These are phyloP conservation scores for Scedosporium apiospermum DNA, from an alignment of 2,329 filamentous ascomycete species.

Conservation along the genomic window DNA sequence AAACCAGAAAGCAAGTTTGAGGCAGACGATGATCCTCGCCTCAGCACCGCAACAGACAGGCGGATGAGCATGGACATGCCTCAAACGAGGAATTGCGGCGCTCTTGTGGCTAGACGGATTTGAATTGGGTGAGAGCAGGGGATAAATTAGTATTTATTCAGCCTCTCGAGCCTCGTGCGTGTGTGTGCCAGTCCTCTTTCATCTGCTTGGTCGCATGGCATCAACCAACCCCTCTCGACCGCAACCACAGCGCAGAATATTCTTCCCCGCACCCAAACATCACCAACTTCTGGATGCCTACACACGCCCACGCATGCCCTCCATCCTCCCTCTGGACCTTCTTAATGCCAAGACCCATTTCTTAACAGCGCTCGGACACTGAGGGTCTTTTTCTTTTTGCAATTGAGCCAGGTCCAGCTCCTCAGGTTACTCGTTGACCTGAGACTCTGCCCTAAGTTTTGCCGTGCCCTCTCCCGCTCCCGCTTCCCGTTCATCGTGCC, in stretches of 20 bases:
- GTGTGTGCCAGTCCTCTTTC: neutral
- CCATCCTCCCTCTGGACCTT: neutral
- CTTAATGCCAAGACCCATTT: neutral
- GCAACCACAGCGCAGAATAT: neutral
- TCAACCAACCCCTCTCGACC: neutral
- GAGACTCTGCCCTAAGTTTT: neutral
- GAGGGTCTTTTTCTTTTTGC: too few species aligned
- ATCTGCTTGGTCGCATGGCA: neutral
- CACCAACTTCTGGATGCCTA: neutral
- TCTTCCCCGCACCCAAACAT: slow-evolving; percentile 2
- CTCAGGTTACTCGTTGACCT: neutral
- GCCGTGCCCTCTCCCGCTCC: neutral
- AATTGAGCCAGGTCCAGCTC: neutral
- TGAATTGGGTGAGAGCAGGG: too few species aligned
- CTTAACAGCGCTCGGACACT: neutral
- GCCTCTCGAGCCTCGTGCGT: too few species aligned
- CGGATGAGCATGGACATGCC: too few species aligned
- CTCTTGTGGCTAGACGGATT: too few species aligned
- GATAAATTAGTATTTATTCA: too few species aligned
- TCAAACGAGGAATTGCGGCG: too few species aligned
- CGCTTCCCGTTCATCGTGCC: neutral
- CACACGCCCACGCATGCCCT: neutral
- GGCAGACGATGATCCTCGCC: too few species aligned
- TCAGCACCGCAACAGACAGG: too few species aligned
- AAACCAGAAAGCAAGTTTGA: too few species aligned